Conservation (phyloP, 768 basidiomycete species). For the Fomitopsis pulvina region DNA sequence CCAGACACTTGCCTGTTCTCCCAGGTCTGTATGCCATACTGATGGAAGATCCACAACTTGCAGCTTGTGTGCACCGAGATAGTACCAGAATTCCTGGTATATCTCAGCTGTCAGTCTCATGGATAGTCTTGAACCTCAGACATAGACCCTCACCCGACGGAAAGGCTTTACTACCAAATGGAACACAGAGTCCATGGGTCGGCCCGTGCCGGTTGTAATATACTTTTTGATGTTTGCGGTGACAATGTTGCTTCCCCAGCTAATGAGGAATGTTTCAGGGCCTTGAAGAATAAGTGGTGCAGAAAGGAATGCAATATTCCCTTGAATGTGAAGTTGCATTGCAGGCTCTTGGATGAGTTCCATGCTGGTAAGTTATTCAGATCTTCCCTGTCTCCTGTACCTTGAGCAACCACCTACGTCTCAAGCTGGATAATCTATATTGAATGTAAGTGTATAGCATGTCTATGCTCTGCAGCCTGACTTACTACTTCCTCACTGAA, state of each 20-base stretch:
- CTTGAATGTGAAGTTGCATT: slow-evolving; percentile 35
- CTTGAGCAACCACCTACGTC: slow-evolving; percentile 16
- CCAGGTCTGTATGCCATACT: slow-evolving; percentile 2
- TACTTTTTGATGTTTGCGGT: slow-evolving; percentile 30
- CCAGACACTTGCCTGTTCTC: slow-evolving; percentile 1
- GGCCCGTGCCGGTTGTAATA: slow-evolving; percentile 21
- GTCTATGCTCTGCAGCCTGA: background rate
- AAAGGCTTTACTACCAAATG: slow-evolving; percentile 47
- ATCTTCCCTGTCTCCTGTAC: no score
- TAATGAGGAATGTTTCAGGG: slow-evolving; percentile 38
- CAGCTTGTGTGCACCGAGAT: slow-evolving; percentile 9
- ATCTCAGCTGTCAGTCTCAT: background rate
- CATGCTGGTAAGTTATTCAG: slow-evolving; percentile 3
- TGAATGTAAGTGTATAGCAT: background rate
- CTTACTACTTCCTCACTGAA: slow-evolving; percentile 38
- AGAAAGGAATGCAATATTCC: slow-evolving; percentile 41
- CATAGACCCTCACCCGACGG: slow-evolving; percentile 31
- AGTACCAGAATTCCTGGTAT: slow-evolving; percentile 10
- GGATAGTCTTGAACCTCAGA: background rate
- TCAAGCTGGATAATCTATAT: slow-evolving; percentile 25
- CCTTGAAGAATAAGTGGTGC: slow-evolving; percentile 52
- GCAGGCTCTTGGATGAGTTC: slow-evolving; percentile 26
- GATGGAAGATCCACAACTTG: slow-evolving; percentile 2
- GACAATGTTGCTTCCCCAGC: slow-evolving; percentile 38
- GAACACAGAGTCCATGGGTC: slow-evolving; percentile 21